Conservation (phyloP, 306 rosid genomes). For the Amphicarpaea edgeworthii region DNA sequence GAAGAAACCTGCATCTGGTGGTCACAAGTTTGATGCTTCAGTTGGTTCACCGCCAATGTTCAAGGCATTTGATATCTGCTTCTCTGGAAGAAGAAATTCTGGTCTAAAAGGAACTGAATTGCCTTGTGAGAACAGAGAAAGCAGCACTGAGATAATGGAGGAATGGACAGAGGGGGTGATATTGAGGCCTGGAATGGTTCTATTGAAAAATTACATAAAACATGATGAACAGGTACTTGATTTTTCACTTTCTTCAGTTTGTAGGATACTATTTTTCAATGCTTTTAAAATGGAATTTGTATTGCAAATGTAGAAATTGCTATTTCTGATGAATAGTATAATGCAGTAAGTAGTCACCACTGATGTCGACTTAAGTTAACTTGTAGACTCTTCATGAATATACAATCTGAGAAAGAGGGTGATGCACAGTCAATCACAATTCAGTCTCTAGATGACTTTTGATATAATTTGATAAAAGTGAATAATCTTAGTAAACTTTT, state of each 20-base stretch:
- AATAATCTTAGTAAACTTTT: too few species aligned
- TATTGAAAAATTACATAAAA: conserved; percentile 56
- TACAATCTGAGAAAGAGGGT: too few species aligned
- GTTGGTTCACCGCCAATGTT: conserved; percentile 11
- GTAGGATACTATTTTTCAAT: conserved; percentile 4
- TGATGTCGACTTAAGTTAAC: not conserved
- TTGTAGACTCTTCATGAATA: not conserved
- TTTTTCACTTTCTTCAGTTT: not conserved
- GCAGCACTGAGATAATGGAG: conserved; percentile 15
- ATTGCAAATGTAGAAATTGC: not conserved
- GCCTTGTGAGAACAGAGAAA: conserved; percentile 25
- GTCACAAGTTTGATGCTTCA: not conserved
- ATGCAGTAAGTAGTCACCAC: not conserved
- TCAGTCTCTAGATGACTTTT: too few species aligned
- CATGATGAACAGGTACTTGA: conserved; percentile 58
- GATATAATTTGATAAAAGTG: too few species aligned
- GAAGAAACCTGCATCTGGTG: conserved; percentile 23
- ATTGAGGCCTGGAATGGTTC: conserved; percentile 75
- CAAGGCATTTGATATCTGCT: conserved; percentile 61
- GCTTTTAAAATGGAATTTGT: not conserved
- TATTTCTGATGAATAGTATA: not conserved
- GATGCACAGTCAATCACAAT: too few species aligned
- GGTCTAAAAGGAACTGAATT: not conserved
- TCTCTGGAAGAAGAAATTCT: conserved; percentile 4
- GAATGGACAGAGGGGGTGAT: conserved; percentile 6